Evolutionary conservation across 768 basidiomycete genomes (phyloP).

Genomic region (Tricholoma matsutake): DNA sequence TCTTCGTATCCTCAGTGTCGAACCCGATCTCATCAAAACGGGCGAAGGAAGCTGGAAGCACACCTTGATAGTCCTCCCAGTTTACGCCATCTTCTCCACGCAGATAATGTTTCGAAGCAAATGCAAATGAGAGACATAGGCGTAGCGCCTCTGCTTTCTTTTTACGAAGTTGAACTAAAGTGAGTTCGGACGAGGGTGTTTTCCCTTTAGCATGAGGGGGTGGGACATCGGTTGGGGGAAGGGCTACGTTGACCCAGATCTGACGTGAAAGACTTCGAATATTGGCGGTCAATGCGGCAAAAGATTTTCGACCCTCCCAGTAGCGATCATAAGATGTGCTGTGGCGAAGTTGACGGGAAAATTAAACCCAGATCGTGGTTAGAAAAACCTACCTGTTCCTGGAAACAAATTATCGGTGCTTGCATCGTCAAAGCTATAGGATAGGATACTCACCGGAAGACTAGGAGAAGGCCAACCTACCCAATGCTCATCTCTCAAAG

Average conservation of each 20-base stretch:
- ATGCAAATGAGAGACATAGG: conserved; percentile 67
- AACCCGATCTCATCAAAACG: conserved; percentile 44
- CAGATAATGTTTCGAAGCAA: conserved; percentile 78
- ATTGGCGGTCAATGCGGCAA: conserved; percentile 66
- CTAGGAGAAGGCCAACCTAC: conserved; percentile 85
- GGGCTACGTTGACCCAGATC: conserved; percentile 76
- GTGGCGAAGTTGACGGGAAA: conserved; percentile 4
- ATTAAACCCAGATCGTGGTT: not conserved
- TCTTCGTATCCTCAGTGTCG: conserved; percentile 30
- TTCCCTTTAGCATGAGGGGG: conserved; percentile 48
- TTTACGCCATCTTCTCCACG: conserved; percentile 79
- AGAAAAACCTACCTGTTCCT: conserved; percentile 60
- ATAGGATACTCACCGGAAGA: conserved; percentile 57
- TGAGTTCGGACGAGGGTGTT: conserved; percentile 42
- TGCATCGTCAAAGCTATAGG: not conserved
- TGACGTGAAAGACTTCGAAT: conserved; percentile 75
- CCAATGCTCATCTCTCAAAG: conserved; percentile 2
- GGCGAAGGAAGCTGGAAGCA: conserved; percentile 62
- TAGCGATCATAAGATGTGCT: conserved; percentile 86
- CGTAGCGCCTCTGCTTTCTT: conserved; percentile 71
- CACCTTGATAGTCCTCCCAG: conserved; percentile 61
- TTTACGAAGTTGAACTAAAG: conserved; percentile 50
- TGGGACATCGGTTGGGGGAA: conserved; percentile 53
- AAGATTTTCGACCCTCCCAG: conserved; percentile 87
- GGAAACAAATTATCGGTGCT: conserved; percentile 1